Evolutionary conservation across 1,284 basidiomycete genomes (phyloP).

Genomic region (Trametes hirsuta): DNA sequence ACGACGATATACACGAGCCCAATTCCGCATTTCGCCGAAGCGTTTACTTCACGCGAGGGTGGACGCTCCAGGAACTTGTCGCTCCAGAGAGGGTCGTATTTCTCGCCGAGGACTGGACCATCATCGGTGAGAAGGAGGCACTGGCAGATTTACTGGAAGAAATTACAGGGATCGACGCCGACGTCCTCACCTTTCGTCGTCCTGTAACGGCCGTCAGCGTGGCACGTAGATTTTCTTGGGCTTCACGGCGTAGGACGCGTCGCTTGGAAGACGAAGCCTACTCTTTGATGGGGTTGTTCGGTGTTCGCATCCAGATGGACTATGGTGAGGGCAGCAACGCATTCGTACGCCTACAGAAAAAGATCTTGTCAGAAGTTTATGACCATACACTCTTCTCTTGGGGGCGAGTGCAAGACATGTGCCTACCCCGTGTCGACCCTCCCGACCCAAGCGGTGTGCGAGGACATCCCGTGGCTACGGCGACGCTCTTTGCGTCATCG

Average conservation of each 20-base stretch:
- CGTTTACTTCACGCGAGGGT: not conserved
- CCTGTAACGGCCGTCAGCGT: not conserved
- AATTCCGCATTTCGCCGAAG: not conserved
- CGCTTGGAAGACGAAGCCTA: conserved; percentile 1
- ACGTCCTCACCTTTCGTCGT: not conserved
- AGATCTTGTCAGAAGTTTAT: not conserved
- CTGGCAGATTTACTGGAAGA: not conserved
- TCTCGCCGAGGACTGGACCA: not conserved
- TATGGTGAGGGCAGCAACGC: not conserved
- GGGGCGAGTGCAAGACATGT: no score
- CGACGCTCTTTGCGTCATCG: no score
- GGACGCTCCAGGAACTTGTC: conserved; percentile 5
- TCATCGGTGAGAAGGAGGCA: not conserved
- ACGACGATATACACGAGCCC: not conserved
- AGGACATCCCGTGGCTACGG: no score
- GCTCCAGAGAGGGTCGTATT: not conserved
- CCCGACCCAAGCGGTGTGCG: no score
- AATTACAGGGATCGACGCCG: not conserved
- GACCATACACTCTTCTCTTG: no score
- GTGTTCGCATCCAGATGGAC: not conserved
- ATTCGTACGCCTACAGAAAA: not conserved
- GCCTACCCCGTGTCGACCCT: no score
- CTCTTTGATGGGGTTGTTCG: not conserved
- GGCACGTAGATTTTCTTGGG: not conserved
- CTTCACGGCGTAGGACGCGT: not conserved